Base-by-base conservation (phyloP, 345 rosid species). In the Melaleuca alternifolia region DNA sequence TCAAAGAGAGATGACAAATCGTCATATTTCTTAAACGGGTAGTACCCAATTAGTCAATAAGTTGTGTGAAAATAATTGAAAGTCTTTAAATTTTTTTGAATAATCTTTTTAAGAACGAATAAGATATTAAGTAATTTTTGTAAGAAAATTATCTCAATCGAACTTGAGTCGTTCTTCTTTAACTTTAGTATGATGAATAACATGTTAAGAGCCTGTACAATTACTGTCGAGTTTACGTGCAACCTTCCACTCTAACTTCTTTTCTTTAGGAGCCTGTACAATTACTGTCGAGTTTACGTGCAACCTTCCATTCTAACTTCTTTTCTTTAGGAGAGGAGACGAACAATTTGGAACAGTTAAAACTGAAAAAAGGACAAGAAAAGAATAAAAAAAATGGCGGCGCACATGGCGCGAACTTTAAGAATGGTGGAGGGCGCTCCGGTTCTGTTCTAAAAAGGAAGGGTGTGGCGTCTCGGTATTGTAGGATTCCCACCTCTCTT, bases 351-450 rank as follows among this genome's bases (percentile, higher is more conserved):
- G 46, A 33, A 65, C 79, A 16, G 79, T 65, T 9, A 9, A 33
- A 65, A 41, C 41, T 46, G 9, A 4, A 3, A 10, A 37, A 16
- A 77, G 83, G 54, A 59, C 71, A 56, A 48, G 37, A 57, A 23
- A 51, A 46, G 86, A 44, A 37, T 52, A 50, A 57, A 46, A 83
- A 15, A 3, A 37, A 50, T 51, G 54, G 86, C 89, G 90, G 91
- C 91, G 91, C n/a, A 44, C 48, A 84, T 87, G 92, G 96, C 95
- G 93, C 93, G 92, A 92, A 90, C 83, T 86, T 86, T 89, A 15
- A 90, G 87, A 85, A 84, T 86, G 85, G 87, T 13, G 57, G 33
- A 37, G 81, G 12, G 65, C 6, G 50, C 30, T 87, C 90, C 86
- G 21, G 14, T 15, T 23, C 65, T 6, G 5, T 41, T 44, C 41